These are phyloP conservation scores for Talaromyces piceae DNA, from an alignment of 2,329 filamentous ascomycete genomes.

Conservation along the genomic window DNA sequence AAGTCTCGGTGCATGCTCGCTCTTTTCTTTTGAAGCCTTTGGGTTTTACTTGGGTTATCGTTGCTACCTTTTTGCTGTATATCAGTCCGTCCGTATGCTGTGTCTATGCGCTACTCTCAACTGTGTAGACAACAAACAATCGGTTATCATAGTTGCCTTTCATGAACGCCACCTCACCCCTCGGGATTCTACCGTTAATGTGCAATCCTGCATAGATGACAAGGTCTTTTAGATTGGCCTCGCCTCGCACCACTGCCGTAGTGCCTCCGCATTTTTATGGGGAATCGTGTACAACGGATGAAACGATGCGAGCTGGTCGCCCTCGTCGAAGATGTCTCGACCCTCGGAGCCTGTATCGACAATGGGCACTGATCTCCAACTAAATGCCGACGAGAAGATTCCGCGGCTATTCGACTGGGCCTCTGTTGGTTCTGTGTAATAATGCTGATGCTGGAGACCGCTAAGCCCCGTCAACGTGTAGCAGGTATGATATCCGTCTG, in stretches of 20 bases:
- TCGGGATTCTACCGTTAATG: neutral
- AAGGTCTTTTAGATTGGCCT: conserved; percentile 3
- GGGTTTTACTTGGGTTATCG: neutral
- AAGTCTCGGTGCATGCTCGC: neutral
- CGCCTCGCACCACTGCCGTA: conserved; percentile 56
- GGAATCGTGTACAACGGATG: conserved; percentile 86
- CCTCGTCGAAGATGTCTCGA: conserved; percentile 5
- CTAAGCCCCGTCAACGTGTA: conserved; percentile 85
- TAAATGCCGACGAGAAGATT: conserved; percentile 30
- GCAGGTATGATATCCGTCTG: conserved; percentile 88
- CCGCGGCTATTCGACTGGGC: conserved; percentile 23
- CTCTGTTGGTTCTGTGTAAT: conserved; percentile 29
- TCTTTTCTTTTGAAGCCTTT: too few species aligned
- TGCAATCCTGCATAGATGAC: neutral
- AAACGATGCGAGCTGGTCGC: conserved; percentile 61
- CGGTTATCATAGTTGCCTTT: neutral
- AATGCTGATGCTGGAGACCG: conserved; percentile 63
- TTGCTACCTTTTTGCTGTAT: neutral
- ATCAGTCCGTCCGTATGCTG: neutral
- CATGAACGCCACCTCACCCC: neutral
- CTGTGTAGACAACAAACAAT: neutral
- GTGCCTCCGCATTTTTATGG: conserved; percentile 57
- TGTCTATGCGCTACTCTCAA: neutral
- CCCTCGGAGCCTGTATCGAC: conserved; percentile 60
- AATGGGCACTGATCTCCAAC: conserved; percentile 33